Evolutionary conservation across 805 yeast genomes (phyloP), one percentile per base, ranked within the genome.

Genomic region (Cyberlindnera maritima): DNA sequence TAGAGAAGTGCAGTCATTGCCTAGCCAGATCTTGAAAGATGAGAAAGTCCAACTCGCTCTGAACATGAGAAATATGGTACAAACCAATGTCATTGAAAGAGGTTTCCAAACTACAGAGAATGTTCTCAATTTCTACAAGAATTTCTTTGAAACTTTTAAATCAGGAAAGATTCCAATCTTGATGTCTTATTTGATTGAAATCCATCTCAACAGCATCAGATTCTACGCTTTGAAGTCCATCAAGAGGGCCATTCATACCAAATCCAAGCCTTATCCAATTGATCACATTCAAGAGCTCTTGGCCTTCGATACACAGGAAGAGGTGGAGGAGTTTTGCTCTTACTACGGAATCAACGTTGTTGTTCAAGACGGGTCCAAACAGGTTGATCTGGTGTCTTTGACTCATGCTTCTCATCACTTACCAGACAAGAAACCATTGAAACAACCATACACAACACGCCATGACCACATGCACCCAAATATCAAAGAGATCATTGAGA

Each of bases 181-280:
- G 23, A 64, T 89, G 61, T 73, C 88, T 2, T 89, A 92, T 49
- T 67, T 92, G 33, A 65, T 88, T 17, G 96, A 94, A 61, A 80
- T 83, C 2, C 90, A 86, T 55, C 80, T 88, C 60, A 87, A 85
- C 57, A 92, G 89, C 47, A 71, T 90, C 3, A 66, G 97, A 38
- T 81, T 85, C 54, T 80, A 80, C 57, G 90, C 92, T 0, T 61
- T 92, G 47, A 80, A 79, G 56, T 69, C 88, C 0, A 70, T 94
- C 69, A 68, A 85, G 4, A 70, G 78, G 48, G 69, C 90, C 0
- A 75, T 80, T 48, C 96, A 91, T 58, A 74, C 82, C 2, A 83
- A 80, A 47, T 83, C 88, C 2, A 85, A 80, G 23, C 84, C 89
- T 1, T 78, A 83, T 50, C 71, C 81, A 4, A 72, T 79, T 0